Evolutionary conservation across 2,329 filamentous ascomycete species (phyloP), one percentile per base, ranked within the genome.

Genomic region (Pseudophaeomoniella oleicola): DNA sequence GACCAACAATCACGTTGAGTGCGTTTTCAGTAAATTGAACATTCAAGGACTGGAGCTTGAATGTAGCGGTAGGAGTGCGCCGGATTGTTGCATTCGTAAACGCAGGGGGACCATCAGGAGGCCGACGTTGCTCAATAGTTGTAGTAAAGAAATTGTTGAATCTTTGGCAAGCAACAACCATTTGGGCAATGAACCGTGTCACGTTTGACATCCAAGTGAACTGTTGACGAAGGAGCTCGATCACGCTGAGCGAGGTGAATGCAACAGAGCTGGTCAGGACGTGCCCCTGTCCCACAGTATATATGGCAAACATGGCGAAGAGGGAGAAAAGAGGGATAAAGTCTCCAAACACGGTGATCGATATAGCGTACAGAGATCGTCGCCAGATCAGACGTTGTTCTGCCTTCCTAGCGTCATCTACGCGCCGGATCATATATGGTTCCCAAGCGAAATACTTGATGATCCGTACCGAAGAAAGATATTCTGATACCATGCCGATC

Each of bases 401-500:
- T 2, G 58, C 53, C 11, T 54, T 48, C 2, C 72, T 65, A 9
- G 68, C 60, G 3, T 60, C 53, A 18, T 68, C 59, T 38, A 75
- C 65, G 35, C 61, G 64, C n/a, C 63, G 55, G 9, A 64, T 60
- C 42, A 71, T 64, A 19, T 66, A 60, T 13, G 63, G 59, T 46
- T 75, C 71, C 72, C 71, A 75, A 2, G 67, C 67, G 49, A 75
- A 74, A 44, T 73, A 75, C 46, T 75, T 75, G 52, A 75, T 65
- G 12, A 67, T 68, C 9, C 67, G 63, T 38, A 75, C 73, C 5
- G 71, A 72, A 16, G 62, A 55, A 16, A 75, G 58, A 44, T 73
- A 75, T 45, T 75, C 71, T 1, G 69, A 67, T 13, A 75, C 64
- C 14, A 70, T 60, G 1, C 70, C 72, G 37, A 75, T 68, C 16